Conservation (phyloP, 495 filamentous ascomycete species). For the Podospora pseudocomata region DNA sequence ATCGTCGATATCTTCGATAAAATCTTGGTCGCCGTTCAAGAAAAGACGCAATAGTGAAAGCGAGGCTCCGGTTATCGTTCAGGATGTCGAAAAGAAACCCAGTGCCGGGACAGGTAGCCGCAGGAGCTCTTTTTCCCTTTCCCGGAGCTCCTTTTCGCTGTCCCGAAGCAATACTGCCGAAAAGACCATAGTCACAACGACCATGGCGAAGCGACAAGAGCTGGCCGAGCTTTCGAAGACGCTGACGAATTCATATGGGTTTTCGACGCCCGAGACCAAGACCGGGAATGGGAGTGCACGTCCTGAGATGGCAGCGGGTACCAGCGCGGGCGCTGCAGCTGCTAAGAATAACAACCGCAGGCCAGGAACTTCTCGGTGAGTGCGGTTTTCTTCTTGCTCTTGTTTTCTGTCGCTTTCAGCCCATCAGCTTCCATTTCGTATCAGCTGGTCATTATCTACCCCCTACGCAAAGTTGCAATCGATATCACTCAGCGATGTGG, state of each 20-base stretch:
- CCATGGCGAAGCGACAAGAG: background rate
- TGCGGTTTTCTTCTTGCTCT: background rate
- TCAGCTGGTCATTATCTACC: background rate
- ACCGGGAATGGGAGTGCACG: background rate
- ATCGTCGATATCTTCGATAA: background rate
- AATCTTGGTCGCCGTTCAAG: background rate
- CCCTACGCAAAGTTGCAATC: background rate
- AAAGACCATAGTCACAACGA: background rate
- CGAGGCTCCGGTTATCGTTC: background rate
- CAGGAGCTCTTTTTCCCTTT: background rate
- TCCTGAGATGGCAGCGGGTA: background rate
- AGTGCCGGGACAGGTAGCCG: background rate
- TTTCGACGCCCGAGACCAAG: background rate
- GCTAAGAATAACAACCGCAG: conserved; percentile 17
- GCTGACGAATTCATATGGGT: background rate
- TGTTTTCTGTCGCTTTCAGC: background rate
- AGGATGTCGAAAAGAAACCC: background rate
- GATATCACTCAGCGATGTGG: background rate
- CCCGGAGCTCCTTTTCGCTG: background rate
- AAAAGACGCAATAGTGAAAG: background rate
- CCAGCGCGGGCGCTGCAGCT: conserved; percentile 1
- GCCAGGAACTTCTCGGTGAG: conserved; percentile 21
- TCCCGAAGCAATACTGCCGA: background rate
- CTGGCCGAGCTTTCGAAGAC: background rate
- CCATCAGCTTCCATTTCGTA: background rate